Conservation (phyloP, 2,329 filamentous ascomycete genomes). For the Clonostachys chloroleuca region DNA sequence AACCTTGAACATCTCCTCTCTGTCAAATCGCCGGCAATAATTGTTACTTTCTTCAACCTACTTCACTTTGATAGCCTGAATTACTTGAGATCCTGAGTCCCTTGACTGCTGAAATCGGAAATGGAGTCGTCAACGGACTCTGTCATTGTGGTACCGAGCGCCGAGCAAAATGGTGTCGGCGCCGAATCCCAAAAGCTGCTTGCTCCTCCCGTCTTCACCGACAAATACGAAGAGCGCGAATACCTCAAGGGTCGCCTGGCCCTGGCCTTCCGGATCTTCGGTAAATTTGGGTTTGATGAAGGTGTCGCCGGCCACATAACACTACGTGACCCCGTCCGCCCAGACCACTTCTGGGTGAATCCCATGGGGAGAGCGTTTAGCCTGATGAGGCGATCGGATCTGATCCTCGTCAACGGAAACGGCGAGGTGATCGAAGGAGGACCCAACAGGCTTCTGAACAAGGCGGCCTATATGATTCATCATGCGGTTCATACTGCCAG, state of each 20-base stretch:
- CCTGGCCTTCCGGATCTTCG: slow-evolving; percentile 41
- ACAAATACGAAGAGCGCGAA: slow-evolving; percentile 30
- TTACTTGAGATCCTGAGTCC: too few relatives aligned
- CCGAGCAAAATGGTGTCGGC: too few relatives aligned
- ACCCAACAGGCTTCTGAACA: slow-evolving; percentile 5
- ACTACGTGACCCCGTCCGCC: slow-evolving; percentile 56
- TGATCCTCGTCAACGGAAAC: slow-evolving; percentile 61
- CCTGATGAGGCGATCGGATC: slow-evolving; percentile 56
- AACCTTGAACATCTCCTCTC: too few relatives aligned
- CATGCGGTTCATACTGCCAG: slow-evolving; percentile 47
- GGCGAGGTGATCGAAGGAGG: slow-evolving; percentile 63
- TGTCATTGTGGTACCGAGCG: too few relatives aligned
- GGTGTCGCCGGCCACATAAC: slow-evolving; percentile 62
- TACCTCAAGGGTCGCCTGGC: slow-evolving; percentile 35
- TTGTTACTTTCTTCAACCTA: too few relatives aligned
- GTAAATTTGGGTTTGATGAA: slow-evolving; percentile 45
- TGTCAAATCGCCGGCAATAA: too few relatives aligned
- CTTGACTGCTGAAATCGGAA: too few relatives aligned
- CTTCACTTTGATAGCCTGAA: too few relatives aligned
- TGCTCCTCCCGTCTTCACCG: slow-evolving; percentile 44
- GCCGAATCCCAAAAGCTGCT: too few relatives aligned
- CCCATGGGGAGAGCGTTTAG: slow-evolving; percentile 36
- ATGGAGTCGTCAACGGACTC: too few relatives aligned
- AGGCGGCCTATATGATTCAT: slow-evolving; percentile 17
- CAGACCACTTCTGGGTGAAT: slow-evolving; percentile 62